phyloP scores from a whole-genome alignment of 495 filamentous ascomycete genomes.

The Lasiosphaeria ovina region DNA sequence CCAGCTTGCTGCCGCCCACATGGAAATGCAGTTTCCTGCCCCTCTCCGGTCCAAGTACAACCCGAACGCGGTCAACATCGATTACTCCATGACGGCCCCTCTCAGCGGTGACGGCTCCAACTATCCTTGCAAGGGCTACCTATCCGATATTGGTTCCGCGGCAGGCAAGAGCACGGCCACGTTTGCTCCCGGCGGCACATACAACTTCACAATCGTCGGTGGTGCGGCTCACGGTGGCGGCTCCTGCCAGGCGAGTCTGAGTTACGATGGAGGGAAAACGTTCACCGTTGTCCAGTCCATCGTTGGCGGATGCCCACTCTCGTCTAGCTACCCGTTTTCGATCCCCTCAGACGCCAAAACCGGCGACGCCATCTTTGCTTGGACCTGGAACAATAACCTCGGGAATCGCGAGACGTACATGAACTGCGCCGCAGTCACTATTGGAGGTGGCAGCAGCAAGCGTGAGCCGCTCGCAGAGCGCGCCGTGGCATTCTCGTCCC shows the following conservation, averaged over 20 bases:
- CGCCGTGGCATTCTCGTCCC: conserved; percentile 44
- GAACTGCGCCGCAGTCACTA: conserved; percentile 61
- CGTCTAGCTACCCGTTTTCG: conserved; percentile 56
- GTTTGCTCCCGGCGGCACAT: conserved; percentile 54
- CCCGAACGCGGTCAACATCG: conserved; percentile 43
- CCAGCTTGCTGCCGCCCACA: conserved; percentile 53
- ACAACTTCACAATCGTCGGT: conserved; percentile 59
- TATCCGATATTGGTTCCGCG: conserved; percentile 47
- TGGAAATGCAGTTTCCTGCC: conserved; percentile 57
- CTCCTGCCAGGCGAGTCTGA: conserved; percentile 62
- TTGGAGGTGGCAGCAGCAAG: conserved; percentile 41
- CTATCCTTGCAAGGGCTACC: conserved; percentile 70
- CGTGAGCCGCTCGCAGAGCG: conserved; percentile 28
- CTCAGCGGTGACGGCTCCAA: conserved; percentile 47
- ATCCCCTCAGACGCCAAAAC: conserved; percentile 60
- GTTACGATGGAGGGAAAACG: conserved; percentile 59
- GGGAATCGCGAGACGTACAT: conserved; percentile 71
- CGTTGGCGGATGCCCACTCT: conserved; percentile 59
- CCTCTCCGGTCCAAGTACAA: conserved; percentile 55
- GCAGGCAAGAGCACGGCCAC: conserved; percentile 46
- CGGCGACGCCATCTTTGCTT: conserved; percentile 62
- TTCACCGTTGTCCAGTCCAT: conserved; percentile 67
- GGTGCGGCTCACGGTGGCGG: conserved; percentile 62
- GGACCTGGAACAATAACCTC: conserved; percentile 63
- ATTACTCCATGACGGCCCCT: conserved; percentile 60